Conservation (phyloP, 345 rosid genomes). For the Noccaea caerulescens region DNA sequence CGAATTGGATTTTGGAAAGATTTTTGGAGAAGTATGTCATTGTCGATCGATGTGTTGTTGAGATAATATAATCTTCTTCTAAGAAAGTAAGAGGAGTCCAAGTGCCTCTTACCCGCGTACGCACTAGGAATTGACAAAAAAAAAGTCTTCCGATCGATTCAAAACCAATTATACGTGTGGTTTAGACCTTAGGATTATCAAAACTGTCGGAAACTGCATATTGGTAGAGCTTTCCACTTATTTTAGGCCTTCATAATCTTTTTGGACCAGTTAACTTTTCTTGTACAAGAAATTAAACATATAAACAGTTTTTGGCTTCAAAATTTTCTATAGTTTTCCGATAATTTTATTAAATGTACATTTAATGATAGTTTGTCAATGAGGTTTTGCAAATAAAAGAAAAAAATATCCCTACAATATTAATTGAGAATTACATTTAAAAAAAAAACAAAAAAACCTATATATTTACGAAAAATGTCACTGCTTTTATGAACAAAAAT, state of each 20-base stretch:
- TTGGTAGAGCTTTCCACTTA: not conserved
- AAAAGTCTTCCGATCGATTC: not conserved
- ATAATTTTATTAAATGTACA: too few species aligned
- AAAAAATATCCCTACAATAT: too few species aligned
- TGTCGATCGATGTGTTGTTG: not conserved
- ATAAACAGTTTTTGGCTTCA: not conserved
- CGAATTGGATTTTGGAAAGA: slow-evolving; percentile 24
- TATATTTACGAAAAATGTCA: too few species aligned
- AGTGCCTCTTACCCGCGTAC: slow-evolving; percentile 8
- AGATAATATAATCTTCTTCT: not conserved
- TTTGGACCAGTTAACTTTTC: not conserved
- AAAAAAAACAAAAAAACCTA: too few species aligned
- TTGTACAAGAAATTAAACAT: not conserved
- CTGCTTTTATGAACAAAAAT: too few species aligned
- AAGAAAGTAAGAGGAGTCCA: not conserved
- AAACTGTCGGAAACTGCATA: not conserved
- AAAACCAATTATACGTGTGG: slow-evolving; percentile 9
- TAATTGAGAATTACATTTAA: too few species aligned
- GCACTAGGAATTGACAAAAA: slow-evolving; percentile 23
- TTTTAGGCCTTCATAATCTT: not conserved
- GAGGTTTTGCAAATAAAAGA: too few species aligned
- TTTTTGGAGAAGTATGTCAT: slow-evolving; percentile 21
- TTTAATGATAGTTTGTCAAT: too few species aligned
- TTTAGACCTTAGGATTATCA: slow-evolving; percentile 5
- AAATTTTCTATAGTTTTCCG: too few species aligned